Percentiles rank a stretch among this genome's conserved stretches.
Conservation (phyloP, 176 grass and related monocot genomes). For the Alopecurus myosuroides region DNA sequence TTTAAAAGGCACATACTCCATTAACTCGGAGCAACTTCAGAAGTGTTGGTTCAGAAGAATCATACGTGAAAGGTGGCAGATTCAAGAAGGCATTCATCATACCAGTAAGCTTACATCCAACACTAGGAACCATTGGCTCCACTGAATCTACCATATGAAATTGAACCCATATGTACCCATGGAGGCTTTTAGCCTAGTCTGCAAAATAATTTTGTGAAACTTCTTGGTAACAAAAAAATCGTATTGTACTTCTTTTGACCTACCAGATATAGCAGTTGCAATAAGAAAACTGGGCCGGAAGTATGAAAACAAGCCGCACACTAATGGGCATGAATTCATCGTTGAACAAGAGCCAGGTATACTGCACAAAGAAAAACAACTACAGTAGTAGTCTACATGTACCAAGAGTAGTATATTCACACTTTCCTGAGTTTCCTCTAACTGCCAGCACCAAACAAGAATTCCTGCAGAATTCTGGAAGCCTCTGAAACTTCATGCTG, state of each 20-base stretch:
- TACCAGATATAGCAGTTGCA: constrained; percentile 8
- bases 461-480: constrained; percentile 82
- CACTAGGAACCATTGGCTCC: background rate
- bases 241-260: background rate
- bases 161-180: background rate
- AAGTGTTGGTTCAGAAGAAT: constrained; percentile 2
- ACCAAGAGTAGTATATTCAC: constrained; percentile 17
- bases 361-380: background rate
- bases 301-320: constrained; percentile 13
- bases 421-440: constrained; percentile 28
- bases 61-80: background rate
- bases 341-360: constrained; percentile 17
- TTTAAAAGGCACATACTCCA: background rate
- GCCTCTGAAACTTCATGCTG: constrained; percentile 60
- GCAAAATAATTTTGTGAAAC: constrained; percentile 23
- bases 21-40: background rate
- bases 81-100: background rate
- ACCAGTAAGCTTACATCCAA: constrained; percentile 20
- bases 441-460: constrained; percentile 66
- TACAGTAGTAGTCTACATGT: background rate
- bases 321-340: background rate
- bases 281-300: background rate
- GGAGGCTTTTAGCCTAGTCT: background rate
- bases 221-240: background rate
- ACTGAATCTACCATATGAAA: constrained; percentile 9